Conservation (phyloP, 1,284 basidiomycete species). For the Agroathelia rolfsii region DNA sequence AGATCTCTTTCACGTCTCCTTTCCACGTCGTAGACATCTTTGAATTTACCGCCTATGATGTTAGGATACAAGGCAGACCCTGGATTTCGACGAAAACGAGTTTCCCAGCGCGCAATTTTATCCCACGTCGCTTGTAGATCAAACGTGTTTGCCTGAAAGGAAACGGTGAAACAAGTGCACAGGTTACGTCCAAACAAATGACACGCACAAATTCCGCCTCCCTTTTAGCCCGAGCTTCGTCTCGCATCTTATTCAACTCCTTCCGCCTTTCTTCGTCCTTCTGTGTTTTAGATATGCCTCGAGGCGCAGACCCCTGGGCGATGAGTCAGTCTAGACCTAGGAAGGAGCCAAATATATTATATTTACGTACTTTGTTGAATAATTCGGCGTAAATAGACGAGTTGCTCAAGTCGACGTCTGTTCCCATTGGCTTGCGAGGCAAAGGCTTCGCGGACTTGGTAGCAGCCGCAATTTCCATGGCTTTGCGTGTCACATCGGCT, state of each 20-base stretch:
- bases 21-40: conserved; percentile 31
- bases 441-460: no score
- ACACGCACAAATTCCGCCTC: conserved; percentile 41
- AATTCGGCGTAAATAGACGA: conserved; percentile 51
- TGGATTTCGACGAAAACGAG: conserved; percentile 34
- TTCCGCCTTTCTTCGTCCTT: conserved; percentile 62
- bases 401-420: conserved; percentile 57
- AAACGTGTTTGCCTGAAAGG: conserved; percentile 45
- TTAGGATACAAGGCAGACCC: conserved; percentile 58
- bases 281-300: conserved; percentile 47
- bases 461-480: conserved; percentile 16
- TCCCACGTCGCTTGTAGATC: conserved; percentile 62
- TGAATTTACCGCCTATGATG: conserved; percentile 53
- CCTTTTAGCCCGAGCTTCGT: conserved; percentile 55
- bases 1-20: conserved; percentile 17
- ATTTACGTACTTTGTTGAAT: conserved; percentile 47
- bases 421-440: conserved; percentile 28
- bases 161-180: conserved; percentile 8
- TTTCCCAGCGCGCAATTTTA: conserved; percentile 59
- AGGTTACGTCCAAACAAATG: conserved; percentile 2
- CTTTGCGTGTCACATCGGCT: conserved; percentile 14
- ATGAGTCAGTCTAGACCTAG: conserved; percentile 4
- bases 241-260: conserved; percentile 59
- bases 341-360: conserved; percentile 4
- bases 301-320: conserved; percentile 46